A percentile compares a stretch with the other conserved stretches of the same genome.
phyloP scores from a whole-genome alignment of 1,139 yeast species.

The Protomyces pachydermus region DNA sequence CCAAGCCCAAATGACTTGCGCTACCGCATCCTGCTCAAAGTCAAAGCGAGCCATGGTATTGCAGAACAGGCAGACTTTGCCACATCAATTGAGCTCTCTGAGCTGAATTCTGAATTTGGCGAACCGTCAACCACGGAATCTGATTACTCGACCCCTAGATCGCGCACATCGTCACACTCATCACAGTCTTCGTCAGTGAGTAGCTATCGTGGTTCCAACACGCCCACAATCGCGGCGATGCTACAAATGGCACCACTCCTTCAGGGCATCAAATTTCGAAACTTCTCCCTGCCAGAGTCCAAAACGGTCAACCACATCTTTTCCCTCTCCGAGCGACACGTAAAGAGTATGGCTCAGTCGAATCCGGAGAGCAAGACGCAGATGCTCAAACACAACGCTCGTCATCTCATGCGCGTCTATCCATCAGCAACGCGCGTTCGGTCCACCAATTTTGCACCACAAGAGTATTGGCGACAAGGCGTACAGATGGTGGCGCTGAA shows the following conservation, averaged over 20 bases:
- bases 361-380: slow-evolving; percentile 54
- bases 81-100: background rate
- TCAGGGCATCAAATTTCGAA: slow-evolving; percentile 71
- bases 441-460: slow-evolving; percentile 76
- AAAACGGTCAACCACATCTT: slow-evolving; percentile 77
- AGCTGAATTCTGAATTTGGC: background rate
- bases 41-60: slow-evolving; percentile 40
- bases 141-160: slow-evolving; percentile 1
- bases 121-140: slow-evolving; percentile 10
- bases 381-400: slow-evolving; percentile 69
- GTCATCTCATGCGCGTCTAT: slow-evolving; percentile 73
- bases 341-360: slow-evolving; percentile 49
- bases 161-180: slow-evolving; percentile 18
- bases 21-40: slow-evolving; percentile 68
- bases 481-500: slow-evolving; percentile 93
- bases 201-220: background rate
- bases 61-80: background rate
- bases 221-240: background rate
- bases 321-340: slow-evolving; percentile 71
- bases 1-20: slow-evolving; percentile 73
- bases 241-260: slow-evolving; percentile 54
- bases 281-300: slow-evolving; percentile 81
- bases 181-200: slow-evolving; percentile 12
- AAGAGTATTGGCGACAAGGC: slow-evolving; percentile 75
- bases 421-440: slow-evolving; percentile 74